These are phyloP conservation scores for Hypoxylon trugodes DNA, from an alignment of 495 filamentous ascomycete species.

Conservation along the genomic window DNA sequence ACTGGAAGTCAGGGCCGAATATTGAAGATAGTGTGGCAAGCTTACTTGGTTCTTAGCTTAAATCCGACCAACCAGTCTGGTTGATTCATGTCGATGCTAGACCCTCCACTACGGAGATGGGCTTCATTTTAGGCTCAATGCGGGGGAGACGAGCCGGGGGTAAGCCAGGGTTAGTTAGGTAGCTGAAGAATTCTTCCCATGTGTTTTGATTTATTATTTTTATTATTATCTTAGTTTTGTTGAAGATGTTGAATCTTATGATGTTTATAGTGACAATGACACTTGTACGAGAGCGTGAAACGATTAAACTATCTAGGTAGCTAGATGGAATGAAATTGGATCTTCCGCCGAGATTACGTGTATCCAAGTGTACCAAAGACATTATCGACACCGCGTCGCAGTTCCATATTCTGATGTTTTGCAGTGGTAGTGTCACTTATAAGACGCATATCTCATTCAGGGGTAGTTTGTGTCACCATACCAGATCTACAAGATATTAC, in stretches of 20 bases:
- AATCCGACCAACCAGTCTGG: slow-evolving; percentile 35
- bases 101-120: slow-evolving; percentile 36
- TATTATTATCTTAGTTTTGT: slow-evolving; percentile 1
- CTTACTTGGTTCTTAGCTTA: slow-evolving; percentile 18
- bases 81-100: slow-evolving; percentile 14
- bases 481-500: too few species aligned
- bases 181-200: not conserved
- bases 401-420: too few species aligned
- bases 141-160: slow-evolving; percentile 32
- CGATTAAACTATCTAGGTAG: too few species aligned
- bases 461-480: too few species aligned
- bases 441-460: too few species aligned
- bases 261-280: not conserved
- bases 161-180: slow-evolving; percentile 6
- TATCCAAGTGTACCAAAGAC: too few species aligned
- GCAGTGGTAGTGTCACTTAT: too few species aligned
- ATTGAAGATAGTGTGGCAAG: slow-evolving; percentile 21
- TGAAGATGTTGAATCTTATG: slow-evolving; percentile 15
- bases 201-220: not conserved
- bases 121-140: slow-evolving; percentile 46
- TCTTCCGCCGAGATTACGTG: too few species aligned
- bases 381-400: too few species aligned
- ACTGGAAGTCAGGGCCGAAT: slow-evolving; percentile 32
- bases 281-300: too few species aligned
- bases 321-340: too few species aligned